Base-by-base conservation (phyloP, 805 yeast genomes). In the Teunomyces atbi region DNA sequence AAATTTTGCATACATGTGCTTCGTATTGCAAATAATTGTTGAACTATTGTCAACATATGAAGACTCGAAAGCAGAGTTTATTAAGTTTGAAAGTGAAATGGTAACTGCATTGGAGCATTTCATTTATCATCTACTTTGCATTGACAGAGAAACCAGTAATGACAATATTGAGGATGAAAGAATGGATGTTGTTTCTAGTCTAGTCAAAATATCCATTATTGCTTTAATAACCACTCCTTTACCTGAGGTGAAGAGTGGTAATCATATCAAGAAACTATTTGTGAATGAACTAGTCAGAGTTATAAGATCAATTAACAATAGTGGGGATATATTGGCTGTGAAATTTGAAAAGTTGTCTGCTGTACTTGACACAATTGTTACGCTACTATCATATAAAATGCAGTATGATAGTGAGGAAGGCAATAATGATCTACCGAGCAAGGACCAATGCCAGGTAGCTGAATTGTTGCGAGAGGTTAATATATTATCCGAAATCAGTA, bases 11-110 rank as follows among this genome's bases (percentile, higher is more conserved):
- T 84, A 86, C 56, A 79, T 82, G 48, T 76, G 83, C 37, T 89
- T 84, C 60, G 63, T 91, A 40, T 65, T 91, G 32, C 86, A 83
- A 53, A 66, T 80, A 0, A 62, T 90, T 33, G 75, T 83, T 0
- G 97, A 91, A 54, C 65, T 89, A 5, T 63, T 91, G 6, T 79
- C 83, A 1, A 86, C 96, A 1, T 91, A 90, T 60, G 84, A 83
- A 50, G 83, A 82, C 50, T 79, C 90, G 43, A 91, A 91, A 61
- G 74, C 86, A 43, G 96, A 90, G 56, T 86, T 91, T 56, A 67
- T 90, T 46, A 83, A 92, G 0, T 91, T 80, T 54, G 6, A 19
- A 18, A 4, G 81, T 91, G 1, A 84, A 83, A 11, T 10, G 3
- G 60, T 61, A 48, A 48, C 32, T 28, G 32, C 13, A 12, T 28